phyloP scores from a whole-genome alignment of 805 yeast genomes.

The Kodamaea neixiangensis region DNA sequence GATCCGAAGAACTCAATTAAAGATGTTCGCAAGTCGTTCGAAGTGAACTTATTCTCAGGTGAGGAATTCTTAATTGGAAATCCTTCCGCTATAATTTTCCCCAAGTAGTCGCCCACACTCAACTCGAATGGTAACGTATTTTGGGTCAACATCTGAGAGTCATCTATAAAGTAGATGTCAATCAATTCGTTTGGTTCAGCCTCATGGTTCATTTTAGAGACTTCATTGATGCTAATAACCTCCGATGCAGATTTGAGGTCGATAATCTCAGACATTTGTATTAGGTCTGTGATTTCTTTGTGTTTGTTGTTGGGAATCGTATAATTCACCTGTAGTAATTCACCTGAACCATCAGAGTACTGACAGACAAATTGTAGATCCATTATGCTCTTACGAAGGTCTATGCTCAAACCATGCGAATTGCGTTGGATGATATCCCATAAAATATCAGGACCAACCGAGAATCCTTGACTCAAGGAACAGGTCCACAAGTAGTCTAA shows the following conservation, averaged over 20 bases:
- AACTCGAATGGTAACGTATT: constrained; percentile 40
- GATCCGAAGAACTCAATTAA: constrained; percentile 31
- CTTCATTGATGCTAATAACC: constrained; percentile 25
- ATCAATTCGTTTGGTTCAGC: constrained; percentile 35
- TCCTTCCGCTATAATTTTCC: background rate
- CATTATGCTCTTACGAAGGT: constrained; percentile 50
- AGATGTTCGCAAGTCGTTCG: constrained; percentile 13
- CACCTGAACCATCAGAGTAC: background rate
- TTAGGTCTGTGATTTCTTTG: background rate
- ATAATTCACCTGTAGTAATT: background rate
- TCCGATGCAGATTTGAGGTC: constrained; percentile 34
- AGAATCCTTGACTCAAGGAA: constrained; percentile 35
- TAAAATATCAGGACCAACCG: constrained; percentile 32
- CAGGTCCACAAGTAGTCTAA: constrained; percentile 44
- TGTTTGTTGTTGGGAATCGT: background rate
- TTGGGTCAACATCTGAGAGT: constrained; percentile 28
- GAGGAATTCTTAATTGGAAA: background rate
- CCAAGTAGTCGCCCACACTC: constrained; percentile 25
- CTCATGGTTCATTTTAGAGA: constrained; percentile 29
- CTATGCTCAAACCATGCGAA: constrained; percentile 27
- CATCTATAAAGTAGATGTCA: constrained; percentile 35
- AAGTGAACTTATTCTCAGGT: background rate
- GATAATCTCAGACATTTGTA: constrained; percentile 12
- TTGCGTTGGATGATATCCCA: constrained; percentile 24
- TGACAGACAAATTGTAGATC: constrained; percentile 45